phyloP scores from a whole-genome alignment of 495 filamentous ascomycete species.

The Podospora bellae-mahoneyi region DNA sequence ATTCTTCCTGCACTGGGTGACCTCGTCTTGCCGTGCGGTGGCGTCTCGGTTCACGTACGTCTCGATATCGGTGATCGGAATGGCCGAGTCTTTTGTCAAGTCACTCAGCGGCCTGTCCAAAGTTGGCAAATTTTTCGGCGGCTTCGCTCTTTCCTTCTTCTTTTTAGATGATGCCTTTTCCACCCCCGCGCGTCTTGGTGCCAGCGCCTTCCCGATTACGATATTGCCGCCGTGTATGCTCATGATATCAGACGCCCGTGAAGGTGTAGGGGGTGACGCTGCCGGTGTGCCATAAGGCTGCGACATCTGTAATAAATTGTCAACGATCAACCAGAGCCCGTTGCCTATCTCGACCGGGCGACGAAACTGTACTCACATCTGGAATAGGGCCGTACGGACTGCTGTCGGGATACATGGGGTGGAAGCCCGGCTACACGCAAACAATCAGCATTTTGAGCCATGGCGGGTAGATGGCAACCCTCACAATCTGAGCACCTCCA shows the following conservation, averaged over 20 bases:
- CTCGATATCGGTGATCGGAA: conserved; percentile 76
- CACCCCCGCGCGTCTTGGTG: conserved; percentile 28
- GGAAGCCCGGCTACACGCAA: conserved; percentile 31
- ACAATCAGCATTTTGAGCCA: conserved; percentile 16
- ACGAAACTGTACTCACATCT: conserved; percentile 25
- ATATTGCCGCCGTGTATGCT: conserved; percentile 41
- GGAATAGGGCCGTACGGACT: conserved; percentile 33
- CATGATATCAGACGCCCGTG: conserved; percentile 35
- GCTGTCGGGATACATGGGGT: conserved; percentile 36
- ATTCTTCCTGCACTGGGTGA: conserved; percentile 63
- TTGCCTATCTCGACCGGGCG: neutral
- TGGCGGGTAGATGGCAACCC: neutral
- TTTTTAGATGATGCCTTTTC: conserved; percentile 39
- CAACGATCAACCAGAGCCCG: neutral
- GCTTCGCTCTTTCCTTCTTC: conserved; percentile 52
- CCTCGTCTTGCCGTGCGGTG: conserved; percentile 63
- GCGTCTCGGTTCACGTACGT: conserved; percentile 70
- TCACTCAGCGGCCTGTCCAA: conserved; percentile 71
- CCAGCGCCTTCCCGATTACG: conserved; percentile 20
- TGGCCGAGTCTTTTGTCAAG: conserved; percentile 59
- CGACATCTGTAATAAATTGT: conserved; percentile 7
- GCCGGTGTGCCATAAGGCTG: conserved; percentile 50
- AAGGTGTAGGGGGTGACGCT: conserved; percentile 49
- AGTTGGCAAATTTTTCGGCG: conserved; percentile 48
- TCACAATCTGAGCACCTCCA: conserved; percentile 24